phyloP scores from a whole-genome alignment of 192 early-diverging fungal species.

The Irineochytrium annulatum region DNA sequence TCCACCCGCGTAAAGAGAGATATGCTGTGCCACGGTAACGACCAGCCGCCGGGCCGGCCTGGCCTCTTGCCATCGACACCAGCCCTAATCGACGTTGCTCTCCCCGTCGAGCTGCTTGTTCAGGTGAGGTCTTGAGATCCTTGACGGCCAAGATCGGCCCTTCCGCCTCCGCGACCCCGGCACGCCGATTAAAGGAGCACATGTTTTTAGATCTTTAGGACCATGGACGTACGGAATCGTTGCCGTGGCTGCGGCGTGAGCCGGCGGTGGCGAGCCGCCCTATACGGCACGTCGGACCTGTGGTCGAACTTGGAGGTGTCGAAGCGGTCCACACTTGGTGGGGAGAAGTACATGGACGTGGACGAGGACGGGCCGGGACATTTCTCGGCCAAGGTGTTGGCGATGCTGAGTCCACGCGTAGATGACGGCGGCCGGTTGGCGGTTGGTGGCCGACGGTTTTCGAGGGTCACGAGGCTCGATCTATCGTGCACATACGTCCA shows the following conservation, averaged over 20 bases:
- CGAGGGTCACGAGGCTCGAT: conserved; percentile 27
- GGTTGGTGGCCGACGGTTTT: conserved; percentile 24
- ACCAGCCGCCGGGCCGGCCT: too few species aligned
- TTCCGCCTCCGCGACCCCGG: too few species aligned
- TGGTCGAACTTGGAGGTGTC: conserved; percentile 37
- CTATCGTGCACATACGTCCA: conserved; percentile 41
- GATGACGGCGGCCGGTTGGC: not conserved
- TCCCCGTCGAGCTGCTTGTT: conserved; percentile 14
- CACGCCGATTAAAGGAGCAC: not conserved
- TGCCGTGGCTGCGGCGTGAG: conserved; percentile 2
- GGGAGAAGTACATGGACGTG: conserved; percentile 27
- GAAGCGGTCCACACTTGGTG: conserved; percentile 32
- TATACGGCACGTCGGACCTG: conserved; percentile 27
- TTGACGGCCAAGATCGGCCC: not conserved
- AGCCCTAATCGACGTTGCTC: conserved; percentile 8
- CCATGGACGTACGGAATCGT: conserved; percentile 15
- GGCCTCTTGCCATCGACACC: too few species aligned
- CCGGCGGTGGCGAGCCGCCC: conserved; percentile 16
- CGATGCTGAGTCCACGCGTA: conserved; percentile 2
- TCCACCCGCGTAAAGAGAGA: too few species aligned
- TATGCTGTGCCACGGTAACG: too few species aligned
- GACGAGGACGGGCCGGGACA: not conserved
- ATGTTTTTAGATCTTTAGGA: conserved; percentile 8
- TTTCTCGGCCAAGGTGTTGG: not conserved
- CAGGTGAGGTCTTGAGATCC: not conserved